Evolutionary conservation across 352 stramenopile species (phyloP).

Genomic region (Phytophthora rubi): DNA sequence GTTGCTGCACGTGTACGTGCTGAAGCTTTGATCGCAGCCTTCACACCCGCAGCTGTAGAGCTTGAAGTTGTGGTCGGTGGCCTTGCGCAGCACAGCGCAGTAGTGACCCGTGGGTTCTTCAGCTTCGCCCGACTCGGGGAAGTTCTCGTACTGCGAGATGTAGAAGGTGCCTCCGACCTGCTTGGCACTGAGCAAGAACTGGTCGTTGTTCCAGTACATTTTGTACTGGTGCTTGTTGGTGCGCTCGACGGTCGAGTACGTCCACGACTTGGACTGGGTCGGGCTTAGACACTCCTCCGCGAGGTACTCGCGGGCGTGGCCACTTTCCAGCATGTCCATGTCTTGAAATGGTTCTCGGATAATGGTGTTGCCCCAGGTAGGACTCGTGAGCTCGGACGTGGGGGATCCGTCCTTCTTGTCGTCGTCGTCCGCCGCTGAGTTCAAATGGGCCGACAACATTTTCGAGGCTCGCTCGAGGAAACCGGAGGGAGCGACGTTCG

Average conservation of each 20-base stretch:
- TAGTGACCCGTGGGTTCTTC: conserved; percentile 71
- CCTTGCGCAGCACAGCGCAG: conserved; percentile 78
- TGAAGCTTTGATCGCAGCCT: conserved; percentile 87
- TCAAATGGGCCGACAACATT: conserved; percentile 49
- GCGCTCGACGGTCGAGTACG: conserved; percentile 80
- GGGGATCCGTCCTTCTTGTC: conserved; percentile 31
- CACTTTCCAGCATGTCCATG: conserved; percentile 88
- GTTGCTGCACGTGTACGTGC: conserved; percentile 85
- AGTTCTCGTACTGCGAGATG: conserved; percentile 92
- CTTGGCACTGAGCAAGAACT: conserved; percentile 86
- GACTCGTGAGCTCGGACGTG: conserved; percentile 16
- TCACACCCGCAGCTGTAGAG: conserved; percentile 89
- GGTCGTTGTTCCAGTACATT: conserved; percentile 89
- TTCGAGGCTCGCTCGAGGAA: conserved; percentile 73
- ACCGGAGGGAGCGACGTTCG: conserved; percentile 31
- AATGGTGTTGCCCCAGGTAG: conserved; percentile 70
- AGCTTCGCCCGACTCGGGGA: conserved; percentile 61
- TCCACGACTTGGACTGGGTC: conserved; percentile 80
- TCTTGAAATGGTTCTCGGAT: conserved; percentile 77
- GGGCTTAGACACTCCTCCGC: conserved; percentile 83
- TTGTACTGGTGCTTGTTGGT: conserved; percentile 89
- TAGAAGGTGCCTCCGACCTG: conserved; percentile 86
- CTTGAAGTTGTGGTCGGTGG: conserved; percentile 85
- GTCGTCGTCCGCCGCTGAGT: conserved; percentile 19
- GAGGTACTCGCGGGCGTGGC: conserved; percentile 83